Base-by-base conservation (phyloP, 2,329 filamentous ascomycete species). In the Cercospora beticola region DNA sequence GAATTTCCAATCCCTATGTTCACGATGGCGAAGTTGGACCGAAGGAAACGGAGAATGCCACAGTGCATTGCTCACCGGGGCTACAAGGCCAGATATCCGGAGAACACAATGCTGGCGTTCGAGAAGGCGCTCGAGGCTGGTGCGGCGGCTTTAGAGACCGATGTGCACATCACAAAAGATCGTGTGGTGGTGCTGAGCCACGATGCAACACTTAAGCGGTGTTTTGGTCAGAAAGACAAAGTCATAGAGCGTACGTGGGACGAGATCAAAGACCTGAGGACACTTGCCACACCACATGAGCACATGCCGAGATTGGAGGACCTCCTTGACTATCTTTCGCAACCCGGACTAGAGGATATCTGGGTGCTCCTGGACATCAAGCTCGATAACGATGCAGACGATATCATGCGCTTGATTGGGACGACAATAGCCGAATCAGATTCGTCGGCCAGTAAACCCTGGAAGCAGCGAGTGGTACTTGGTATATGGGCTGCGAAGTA, bases 361-460 rank as follows among this genome's bases (percentile, higher is more conserved):
- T 97, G 94, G 94, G 75, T 95, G 5, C 80, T 97, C 69, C 83
- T 98, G 3, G 94, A 98, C 78, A 92, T 98, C 78, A 98, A 97
- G 88, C 84, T 88, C 28, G 88, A 93, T 74, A 91, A 94, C 76
- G 83, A 91, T 71, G 82, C 91, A 0, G 85, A 89, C 16, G 84
- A 88, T 52, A 84, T 97, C n/a, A 88, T 97, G 78, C 80, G 85
- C 40, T 83, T 88, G 58, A 89, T 94, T 33, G 87, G 88, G 9
- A 81, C 86, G 64, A 88, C 90, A 0, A 82, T 97, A 16, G 81
- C 62, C 79, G 64, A 70, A n/a, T 68, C 67, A 7, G 30, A 59
- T 3, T 60, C 67, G 3, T 31, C 71, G 4, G 26, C 64, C 8
- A 63, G 61, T 5, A 78, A 79, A 21, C 86, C 88, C 4, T 97